Conservation (phyloP, 371 early-diverging fungal species). For the Rhizopus microsporus region DNA sequence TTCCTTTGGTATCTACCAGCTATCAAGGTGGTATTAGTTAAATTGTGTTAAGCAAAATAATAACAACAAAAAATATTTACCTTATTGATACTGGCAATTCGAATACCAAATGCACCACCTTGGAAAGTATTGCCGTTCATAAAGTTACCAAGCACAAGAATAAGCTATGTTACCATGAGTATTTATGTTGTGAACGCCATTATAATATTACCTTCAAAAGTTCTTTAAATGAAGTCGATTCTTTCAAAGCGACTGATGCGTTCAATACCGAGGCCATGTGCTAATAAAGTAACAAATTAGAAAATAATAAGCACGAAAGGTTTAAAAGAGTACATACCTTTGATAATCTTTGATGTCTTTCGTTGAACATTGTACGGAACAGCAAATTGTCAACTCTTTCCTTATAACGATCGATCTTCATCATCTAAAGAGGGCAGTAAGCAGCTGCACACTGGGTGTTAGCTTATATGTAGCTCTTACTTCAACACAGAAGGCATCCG, state of each 20-base stretch:
- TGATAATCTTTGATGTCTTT: constrained; percentile 69
- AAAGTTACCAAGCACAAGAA: constrained; percentile 87
- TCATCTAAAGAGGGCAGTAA: constrained; percentile 48
- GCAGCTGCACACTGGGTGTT: no score
- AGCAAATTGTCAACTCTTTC: constrained; percentile 75
- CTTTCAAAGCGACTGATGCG: constrained; percentile 57
- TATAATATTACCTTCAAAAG: constrained; percentile 49
- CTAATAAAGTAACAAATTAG: constrained; percentile 23
- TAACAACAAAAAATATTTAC: constrained; percentile 33
- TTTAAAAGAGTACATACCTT: constrained; percentile 41
- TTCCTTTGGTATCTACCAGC: constrained; percentile 84
- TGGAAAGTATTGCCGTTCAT: constrained; percentile 89
- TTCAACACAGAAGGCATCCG: constrained; percentile 87
- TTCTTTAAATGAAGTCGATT: constrained; percentile 54
- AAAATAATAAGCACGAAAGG: not conserved
- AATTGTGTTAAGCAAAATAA: not conserved
- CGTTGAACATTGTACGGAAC: constrained; percentile 77
- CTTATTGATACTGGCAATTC: constrained; percentile 84
- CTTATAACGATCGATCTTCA: constrained; percentile 81
- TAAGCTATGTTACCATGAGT: constrained; percentile 54
- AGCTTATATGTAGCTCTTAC: constrained; percentile 24
- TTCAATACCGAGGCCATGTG: constrained; percentile 52
- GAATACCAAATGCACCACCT: constrained; percentile 91
- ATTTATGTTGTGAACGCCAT: not conserved
- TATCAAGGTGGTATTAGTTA: constrained; percentile 20